Percentiles rank a stretch among this genome's conserved stretches.
Conservation (phyloP, 2,329 filamentous ascomycete species). For the Lasiodiplodia theobromae region DNA sequence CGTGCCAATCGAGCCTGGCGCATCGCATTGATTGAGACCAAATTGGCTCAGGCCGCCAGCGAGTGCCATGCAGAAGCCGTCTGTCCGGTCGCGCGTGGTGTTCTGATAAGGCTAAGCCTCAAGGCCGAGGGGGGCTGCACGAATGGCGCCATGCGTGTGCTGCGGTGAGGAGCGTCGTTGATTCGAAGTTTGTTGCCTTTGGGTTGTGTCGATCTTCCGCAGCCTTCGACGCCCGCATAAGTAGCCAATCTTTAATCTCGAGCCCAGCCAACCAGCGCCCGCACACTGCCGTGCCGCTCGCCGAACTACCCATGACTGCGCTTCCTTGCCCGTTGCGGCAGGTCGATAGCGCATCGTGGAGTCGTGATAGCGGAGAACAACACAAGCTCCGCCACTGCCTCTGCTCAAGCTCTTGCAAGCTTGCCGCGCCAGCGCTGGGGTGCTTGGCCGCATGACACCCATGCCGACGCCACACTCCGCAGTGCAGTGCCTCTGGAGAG, state of each 20-base stretch:
- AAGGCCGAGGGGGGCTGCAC: neutral
- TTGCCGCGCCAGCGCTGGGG: slow-evolving; percentile 7
- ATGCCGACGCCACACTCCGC: neutral
- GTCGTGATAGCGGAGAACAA: slow-evolving; percentile 9
- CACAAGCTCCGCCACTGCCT: slow-evolving; percentile 14
- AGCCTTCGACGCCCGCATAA: slow-evolving; percentile 24
- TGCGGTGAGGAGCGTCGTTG: neutral
- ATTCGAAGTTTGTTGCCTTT: slow-evolving; percentile 23
- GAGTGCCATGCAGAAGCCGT: neutral
- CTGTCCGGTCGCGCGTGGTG: neutral
- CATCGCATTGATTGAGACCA: slow-evolving; percentile 18
- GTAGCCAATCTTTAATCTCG: slow-evolving; percentile 8
- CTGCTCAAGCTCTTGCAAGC: slow-evolving; percentile 16
- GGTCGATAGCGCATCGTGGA: slow-evolving; percentile 20
- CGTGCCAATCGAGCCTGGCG: neutral
- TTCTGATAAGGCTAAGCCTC: slow-evolving; percentile 1
- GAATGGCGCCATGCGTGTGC: slow-evolving; percentile 17
- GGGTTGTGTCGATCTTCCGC: slow-evolving; percentile 29
- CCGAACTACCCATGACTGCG: neutral
- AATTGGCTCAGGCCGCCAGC: slow-evolving; percentile 16
- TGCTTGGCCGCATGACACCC: slow-evolving; percentile 15
- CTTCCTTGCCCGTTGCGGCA: slow-evolving; percentile 7
- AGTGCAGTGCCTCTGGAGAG: neutral
- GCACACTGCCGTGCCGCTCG: neutral
- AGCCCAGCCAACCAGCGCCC: slow-evolving; percentile 7